Percentiles rank a stretch among this genome's conserved stretches.
These are phyloP conservation scores for Pinus taeda DNA, from an alignment of 75 land plant genomes.

Conservation along the genomic window DNA sequence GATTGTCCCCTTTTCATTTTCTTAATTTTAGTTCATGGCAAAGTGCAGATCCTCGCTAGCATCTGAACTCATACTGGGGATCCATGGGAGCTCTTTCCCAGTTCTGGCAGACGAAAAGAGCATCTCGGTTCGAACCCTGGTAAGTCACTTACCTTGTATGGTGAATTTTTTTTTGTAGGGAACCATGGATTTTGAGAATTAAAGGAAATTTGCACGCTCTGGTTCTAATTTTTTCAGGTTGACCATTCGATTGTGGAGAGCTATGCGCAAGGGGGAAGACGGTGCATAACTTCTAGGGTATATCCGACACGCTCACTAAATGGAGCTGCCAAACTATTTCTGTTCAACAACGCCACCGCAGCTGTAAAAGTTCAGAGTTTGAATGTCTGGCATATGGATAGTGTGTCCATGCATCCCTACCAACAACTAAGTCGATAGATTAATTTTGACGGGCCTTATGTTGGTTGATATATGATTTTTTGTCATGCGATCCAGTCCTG, in stretches of 20 bases:
- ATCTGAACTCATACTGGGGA: conserved; percentile 32
- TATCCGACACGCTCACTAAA: conserved; percentile 80
- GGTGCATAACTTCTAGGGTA: conserved; percentile 68
- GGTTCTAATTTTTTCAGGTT: conserved; percentile 39
- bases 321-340: conserved; percentile 51
- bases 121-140: conserved; percentile 65
- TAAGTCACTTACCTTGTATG: conserved; percentile 12
- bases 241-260: conserved; percentile 94
- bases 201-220: neutral
- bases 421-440: neutral
- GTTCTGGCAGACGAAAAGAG: conserved; percentile 57
- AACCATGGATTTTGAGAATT: neutral
- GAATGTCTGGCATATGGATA: conserved; percentile 62
- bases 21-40: neutral
- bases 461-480: too few relatives aligned
- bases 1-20: neutral
- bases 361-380: conserved; percentile 46
- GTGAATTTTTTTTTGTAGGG: neutral
- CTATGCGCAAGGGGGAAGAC: conserved; percentile 83
- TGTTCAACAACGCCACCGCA: conserved; percentile 88
- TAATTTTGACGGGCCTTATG: neutral
- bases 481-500: too few relatives aligned
- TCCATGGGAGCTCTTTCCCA: conserved; percentile 63
- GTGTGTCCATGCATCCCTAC: conserved; percentile 36
- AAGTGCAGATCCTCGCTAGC: conserved; percentile 65